A percentile compares a stretch with the other conserved stretches of the same genome.
Conservation (phyloP, 345 rosid genomes). For the Eucalyptus urophylla region DNA sequence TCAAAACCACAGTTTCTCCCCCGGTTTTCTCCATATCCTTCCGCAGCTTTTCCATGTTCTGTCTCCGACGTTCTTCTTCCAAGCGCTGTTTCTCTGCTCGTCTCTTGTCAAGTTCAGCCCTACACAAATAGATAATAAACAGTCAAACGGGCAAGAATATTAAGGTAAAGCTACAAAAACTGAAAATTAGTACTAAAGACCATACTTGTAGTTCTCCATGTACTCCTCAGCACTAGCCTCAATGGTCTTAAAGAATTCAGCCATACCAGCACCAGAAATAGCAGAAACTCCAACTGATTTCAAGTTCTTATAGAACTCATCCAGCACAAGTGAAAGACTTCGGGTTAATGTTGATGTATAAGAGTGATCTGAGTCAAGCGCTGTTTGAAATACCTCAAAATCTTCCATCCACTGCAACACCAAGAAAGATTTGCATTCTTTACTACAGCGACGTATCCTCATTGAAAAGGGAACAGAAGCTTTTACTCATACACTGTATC, state of each 20-base stretch:
- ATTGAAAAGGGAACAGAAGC: neutral
- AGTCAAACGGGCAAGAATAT: neutral
- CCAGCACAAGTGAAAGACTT: constrained; percentile 9
- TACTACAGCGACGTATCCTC: neutral
- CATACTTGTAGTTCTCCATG: constrained; percentile 9
- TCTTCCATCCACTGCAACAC: constrained; percentile 10
- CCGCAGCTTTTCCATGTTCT: constrained; percentile 2
- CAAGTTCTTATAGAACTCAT: constrained; percentile 10
- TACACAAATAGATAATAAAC: neutral
- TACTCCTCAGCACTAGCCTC: constrained; percentile 11
- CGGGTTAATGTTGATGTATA: constrained; percentile 6
- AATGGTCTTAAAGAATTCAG: constrained; percentile 4
- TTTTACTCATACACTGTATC: neutral
- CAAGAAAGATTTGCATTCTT: neutral
- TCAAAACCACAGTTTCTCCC: constrained; percentile 7
- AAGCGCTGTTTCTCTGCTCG: constrained; percentile 2
- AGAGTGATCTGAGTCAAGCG: constrained; percentile 2
- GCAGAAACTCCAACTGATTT: constrained; percentile 13
- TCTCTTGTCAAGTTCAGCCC: constrained; percentile 13
- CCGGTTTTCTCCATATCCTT: constrained; percentile 13
- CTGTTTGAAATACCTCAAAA: constrained; percentile 7
- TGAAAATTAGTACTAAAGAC: neutral
- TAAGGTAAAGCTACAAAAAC: neutral
- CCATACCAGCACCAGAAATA: constrained; percentile 7
- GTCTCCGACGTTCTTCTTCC: constrained; percentile 5